These are phyloP conservation scores for Sordaria brevicollis DNA, from an alignment of 495 filamentous ascomycete genomes.

Conservation along the genomic window DNA sequence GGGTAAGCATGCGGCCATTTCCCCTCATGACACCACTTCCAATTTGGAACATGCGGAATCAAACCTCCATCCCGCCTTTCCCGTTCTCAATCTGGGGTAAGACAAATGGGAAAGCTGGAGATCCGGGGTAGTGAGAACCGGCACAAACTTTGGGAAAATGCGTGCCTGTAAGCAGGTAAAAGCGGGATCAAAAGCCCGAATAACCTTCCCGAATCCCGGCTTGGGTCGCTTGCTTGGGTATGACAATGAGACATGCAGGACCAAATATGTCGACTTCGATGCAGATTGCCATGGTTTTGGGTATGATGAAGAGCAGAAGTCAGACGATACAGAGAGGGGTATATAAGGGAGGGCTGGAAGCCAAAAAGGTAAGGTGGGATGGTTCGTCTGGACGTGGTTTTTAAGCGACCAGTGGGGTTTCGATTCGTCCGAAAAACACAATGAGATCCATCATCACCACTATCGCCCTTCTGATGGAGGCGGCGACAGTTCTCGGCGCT, in stretches of 20 bases:
- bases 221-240: not conserved
- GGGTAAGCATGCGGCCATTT: not conserved
- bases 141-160: not conserved
- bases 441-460: constrained; percentile 9
- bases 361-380: not conserved
- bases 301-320: not conserved
- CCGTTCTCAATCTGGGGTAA: not conserved
- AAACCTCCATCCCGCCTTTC: not conserved
- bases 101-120: not conserved
- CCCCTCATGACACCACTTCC: not conserved
- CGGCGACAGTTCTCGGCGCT: not conserved
- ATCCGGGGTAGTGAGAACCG: not conserved
- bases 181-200: not conserved
- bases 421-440: not conserved
- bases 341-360: not conserved
- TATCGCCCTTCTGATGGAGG: constrained; percentile 9
- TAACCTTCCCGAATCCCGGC: not conserved
- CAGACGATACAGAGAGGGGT: not conserved
- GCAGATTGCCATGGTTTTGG: not conserved
- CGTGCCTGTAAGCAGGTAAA: not conserved
- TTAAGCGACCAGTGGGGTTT: not conserved
- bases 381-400: not conserved
- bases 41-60: not conserved
- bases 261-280: not conserved
- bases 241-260: not conserved